Conservation (phyloP, 73 alveolate genomes). For the Tetrahymena borealis region DNA sequence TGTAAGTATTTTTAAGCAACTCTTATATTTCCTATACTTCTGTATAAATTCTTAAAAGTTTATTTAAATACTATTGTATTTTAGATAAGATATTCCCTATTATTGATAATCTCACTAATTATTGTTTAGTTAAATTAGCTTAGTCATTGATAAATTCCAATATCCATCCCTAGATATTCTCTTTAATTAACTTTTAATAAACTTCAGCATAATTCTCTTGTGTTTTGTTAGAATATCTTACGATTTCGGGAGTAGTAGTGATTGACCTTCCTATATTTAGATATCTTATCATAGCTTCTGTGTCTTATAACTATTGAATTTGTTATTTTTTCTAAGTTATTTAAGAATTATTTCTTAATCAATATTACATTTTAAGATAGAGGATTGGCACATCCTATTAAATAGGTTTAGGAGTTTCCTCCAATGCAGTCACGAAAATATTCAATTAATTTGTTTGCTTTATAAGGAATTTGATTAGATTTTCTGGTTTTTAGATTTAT, state of each 20-base stretch:
- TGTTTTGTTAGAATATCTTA: neutral
- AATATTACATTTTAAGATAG: neutral
- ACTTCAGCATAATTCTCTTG: neutral
- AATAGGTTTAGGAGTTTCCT: neutral
- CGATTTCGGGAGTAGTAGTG: neutral
- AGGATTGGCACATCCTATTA: neutral
- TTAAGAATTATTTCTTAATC: neutral
- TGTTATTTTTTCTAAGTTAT: neutral
- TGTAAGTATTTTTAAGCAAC: neutral
- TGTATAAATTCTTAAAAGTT: neutral
- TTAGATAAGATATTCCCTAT: neutral
- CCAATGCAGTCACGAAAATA: neutral
- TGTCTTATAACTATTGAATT: neutral
- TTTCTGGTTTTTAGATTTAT: neutral
- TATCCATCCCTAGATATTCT: neutral
- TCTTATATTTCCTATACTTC: neutral
- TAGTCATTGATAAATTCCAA: neutral
- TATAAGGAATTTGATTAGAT: neutral
- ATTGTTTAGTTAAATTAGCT: neutral
- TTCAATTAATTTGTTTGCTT: neutral
- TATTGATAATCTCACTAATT: neutral
- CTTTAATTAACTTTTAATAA: neutral
- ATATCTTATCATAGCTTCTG: neutral
- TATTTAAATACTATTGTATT: neutral
- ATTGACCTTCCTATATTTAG: neutral